Conservation (phyloP, 371 early-diverging fungal species). For the Apophysomyces variabilis region DNA sequence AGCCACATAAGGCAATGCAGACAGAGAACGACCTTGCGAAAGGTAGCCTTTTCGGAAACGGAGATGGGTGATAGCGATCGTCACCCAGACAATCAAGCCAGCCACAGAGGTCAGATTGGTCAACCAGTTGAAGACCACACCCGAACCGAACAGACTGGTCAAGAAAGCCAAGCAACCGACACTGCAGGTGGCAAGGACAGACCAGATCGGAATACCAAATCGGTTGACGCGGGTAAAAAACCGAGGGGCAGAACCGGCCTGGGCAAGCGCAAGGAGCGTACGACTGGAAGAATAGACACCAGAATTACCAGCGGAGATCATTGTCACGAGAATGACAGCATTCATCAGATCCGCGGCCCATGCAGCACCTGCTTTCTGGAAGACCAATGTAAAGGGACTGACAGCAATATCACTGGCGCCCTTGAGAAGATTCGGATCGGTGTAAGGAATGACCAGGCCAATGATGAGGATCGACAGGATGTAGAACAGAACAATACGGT, state of each 20-base stretch:
- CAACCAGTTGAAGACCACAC: slow-evolving; percentile 77
- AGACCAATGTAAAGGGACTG: slow-evolving; percentile 78
- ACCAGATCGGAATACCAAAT: slow-evolving; percentile 69
- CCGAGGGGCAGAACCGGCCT: slow-evolving; percentile 71
- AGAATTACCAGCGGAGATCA: slow-evolving; percentile 81
- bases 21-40: slow-evolving; percentile 68
- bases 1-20: slow-evolving; percentile 75
- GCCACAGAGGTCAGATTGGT: slow-evolving; percentile 74
- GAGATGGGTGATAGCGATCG: slow-evolving; percentile 77
- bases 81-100: slow-evolving; percentile 80
- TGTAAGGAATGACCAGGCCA: slow-evolving; percentile 73
- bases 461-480: slow-evolving; percentile 75
- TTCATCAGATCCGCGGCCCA: slow-evolving; percentile 80
- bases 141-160: slow-evolving; percentile 59
- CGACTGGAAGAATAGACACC: slow-evolving; percentile 80
- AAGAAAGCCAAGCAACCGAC: slow-evolving; percentile 69
- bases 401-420: slow-evolving; percentile 48
- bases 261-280: slow-evolving; percentile 70
- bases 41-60: slow-evolving; percentile 85
- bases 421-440: slow-evolving; percentile 56
- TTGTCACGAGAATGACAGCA: slow-evolving; percentile 75
- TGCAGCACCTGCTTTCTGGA: slow-evolving; percentile 67
- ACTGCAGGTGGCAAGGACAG: slow-evolving; percentile 60
- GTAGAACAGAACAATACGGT: slow-evolving; percentile 78
- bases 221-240: slow-evolving; percentile 62